These are phyloP conservation scores for Mycena maculata DNA, from an alignment of 768 basidiomycete species.

Conservation along the genomic window DNA sequence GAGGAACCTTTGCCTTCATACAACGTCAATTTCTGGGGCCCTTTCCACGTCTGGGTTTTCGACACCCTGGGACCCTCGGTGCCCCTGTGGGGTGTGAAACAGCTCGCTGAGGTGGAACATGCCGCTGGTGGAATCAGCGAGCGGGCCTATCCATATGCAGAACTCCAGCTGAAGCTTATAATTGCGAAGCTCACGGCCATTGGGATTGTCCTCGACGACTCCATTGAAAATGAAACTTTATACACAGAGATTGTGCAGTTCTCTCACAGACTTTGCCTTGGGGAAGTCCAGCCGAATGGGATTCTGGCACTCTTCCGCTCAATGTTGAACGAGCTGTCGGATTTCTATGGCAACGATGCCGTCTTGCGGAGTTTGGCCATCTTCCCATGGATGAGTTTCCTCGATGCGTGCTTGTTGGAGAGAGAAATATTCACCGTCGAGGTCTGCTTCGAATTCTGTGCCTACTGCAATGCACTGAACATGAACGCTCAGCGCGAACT, in stretches of 20 bases:
- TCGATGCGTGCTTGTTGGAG: slow-evolving; percentile 25
- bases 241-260: slow-evolving; percentile 4
- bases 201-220: slow-evolving; percentile 23
- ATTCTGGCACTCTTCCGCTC: slow-evolving; percentile 13
- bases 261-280: slow-evolving; percentile 3
- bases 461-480: neutral
- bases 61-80: slow-evolving; percentile 8
- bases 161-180: slow-evolving; percentile 17
- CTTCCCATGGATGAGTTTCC: slow-evolving; percentile 13
- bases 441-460: neutral
- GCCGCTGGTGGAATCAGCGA: slow-evolving; percentile 14
- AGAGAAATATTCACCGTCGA: neutral
- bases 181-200: slow-evolving; percentile 21
- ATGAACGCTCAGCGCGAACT: neutral
- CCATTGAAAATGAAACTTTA: slow-evolving; percentile 10
- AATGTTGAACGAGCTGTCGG: slow-evolving; percentile 7
- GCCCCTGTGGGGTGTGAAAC: neutral
- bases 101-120: slow-evolving; percentile 17
- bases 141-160: slow-evolving; percentile 2
- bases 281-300: slow-evolving; percentile 6
- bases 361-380: slow-evolving; percentile 10
- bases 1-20: neutral
- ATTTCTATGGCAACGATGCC: slow-evolving; percentile 1
- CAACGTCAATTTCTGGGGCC: slow-evolving; percentile 12
- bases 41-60: slow-evolving; percentile 7